Evolutionary conservation across 306 rosid species (phyloP), one percentile per base, ranked within the genome.

Genomic region (Lathyrus sativus): DNA sequence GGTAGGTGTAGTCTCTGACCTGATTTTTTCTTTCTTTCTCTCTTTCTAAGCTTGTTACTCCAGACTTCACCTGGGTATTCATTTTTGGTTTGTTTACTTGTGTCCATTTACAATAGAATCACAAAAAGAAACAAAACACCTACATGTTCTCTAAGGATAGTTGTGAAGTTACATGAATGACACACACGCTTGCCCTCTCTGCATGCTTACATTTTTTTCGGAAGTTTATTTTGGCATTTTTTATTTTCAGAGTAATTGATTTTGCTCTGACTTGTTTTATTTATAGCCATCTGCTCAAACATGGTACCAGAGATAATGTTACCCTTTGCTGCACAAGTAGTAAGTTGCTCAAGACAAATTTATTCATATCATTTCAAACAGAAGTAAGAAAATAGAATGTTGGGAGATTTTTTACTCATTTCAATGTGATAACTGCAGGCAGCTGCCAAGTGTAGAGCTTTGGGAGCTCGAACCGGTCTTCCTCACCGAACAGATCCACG

Each of bases 321-420:
- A 79, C 90, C 97, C 18, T 85, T 93, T 68, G 91, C 99, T 50
- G 84, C 92, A 74, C 86, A 78, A 82, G 99, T 90, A 81, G 96
- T 93, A 79, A 83, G 91, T 78, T 45, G 8, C 38, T 10, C 14
- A 29, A 17, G 50, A 65, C 15, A 13, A 15, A 67, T 28, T 12
- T 33, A 13, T 43, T 56, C 51, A 44, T 59, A 35, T 39, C 70
- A 70, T 45, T 69, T 14, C 29, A 9, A 19, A 56, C 7, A 28
- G 41, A n/a, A 42, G 14, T 4, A 13, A 44, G 48, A 65, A 19
- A 70, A 28, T 11, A 4, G 3, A 44, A 65, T 29, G 17, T 13
- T 70, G 51, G 51, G 19, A 45, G 53, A 2, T 7, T 35, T 59
- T 26, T 4, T 44, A 35, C 68, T 71, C 69, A 28, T 65, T 61